These are phyloP conservation scores for Isabelozyma heimii DNA, from an alignment of 805 yeast species.

Conservation along the genomic window DNA sequence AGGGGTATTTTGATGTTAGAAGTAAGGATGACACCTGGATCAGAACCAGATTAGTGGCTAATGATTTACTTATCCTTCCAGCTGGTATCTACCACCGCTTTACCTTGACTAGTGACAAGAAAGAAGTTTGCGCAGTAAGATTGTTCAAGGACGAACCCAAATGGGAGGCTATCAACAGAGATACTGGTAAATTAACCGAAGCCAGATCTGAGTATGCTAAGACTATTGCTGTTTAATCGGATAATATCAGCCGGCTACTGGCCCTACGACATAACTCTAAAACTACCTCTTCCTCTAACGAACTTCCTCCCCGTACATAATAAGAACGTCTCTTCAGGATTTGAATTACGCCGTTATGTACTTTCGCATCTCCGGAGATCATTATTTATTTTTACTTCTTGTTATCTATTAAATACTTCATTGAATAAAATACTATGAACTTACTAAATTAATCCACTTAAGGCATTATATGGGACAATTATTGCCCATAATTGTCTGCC, in stretches of 20 bases:
- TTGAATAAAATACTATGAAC: no score
- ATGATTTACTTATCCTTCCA: slow-evolving; percentile 76
- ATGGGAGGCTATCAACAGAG: slow-evolving; percentile 85
- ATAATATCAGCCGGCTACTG: background rate
- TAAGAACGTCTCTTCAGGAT: background rate
- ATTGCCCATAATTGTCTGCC: no score
- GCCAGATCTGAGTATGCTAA: slow-evolving; percentile 36
- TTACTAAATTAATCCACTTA: no score
- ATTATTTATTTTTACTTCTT: background rate
- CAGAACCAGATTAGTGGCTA: slow-evolving; percentile 58
- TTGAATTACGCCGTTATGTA: no score
- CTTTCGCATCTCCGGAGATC: background rate
- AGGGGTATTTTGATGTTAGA: slow-evolving; percentile 88
- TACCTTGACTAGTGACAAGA: slow-evolving; percentile 58
- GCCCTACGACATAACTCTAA: background rate
- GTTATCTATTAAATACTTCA: background rate
- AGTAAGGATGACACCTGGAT: slow-evolving; percentile 68
- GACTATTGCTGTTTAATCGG: slow-evolving; percentile 20
- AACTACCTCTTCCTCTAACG: background rate
- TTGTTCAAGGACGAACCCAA: slow-evolving; percentile 93
- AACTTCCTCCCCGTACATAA: background rate
- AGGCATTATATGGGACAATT: no score
- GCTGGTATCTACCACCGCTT: slow-evolving; percentile 95
- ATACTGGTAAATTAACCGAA: slow-evolving; percentile 32
- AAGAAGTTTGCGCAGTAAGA: slow-evolving; percentile 73